Evolutionary conservation across 1,284 basidiomycete species (phyloP).

Genomic region (Xerocomus nothofagi): DNA sequence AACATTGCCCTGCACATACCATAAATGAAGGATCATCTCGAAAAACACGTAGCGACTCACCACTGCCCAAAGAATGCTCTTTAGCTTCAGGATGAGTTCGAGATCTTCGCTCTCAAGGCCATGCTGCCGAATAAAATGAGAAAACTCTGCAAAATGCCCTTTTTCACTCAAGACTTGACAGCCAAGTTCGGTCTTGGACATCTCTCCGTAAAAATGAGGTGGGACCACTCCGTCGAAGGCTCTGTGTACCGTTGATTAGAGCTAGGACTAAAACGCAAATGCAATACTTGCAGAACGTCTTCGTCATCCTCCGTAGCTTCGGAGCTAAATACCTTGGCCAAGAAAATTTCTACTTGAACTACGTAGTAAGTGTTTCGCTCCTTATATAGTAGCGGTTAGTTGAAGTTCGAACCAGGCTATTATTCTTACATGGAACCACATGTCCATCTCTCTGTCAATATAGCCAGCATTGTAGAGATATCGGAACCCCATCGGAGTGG

Average conservation of each 20-base stretch:
- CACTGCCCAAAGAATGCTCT: conserved; percentile 96
- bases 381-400: conserved; percentile 40
- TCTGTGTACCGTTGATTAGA: conserved; percentile 36
- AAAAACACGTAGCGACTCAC: conserved; percentile 48
- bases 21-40: background rate
- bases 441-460: conserved; percentile 92
- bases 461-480: conserved; percentile 92
- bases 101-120: conserved; percentile 82
- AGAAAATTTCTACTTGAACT: conserved; percentile 83
- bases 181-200: conserved; percentile 94
- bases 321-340: conserved; percentile 72
- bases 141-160: conserved; percentile 90
- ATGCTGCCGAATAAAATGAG: conserved; percentile 87
- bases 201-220: conserved; percentile 96
- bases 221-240: conserved; percentile 88
- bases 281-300: conserved; percentile 53
- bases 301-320: conserved; percentile 62
- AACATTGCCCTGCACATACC: conserved; percentile 77
- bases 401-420: background rate
- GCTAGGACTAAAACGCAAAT: background rate
- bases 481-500: conserved; percentile 88
- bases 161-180: conserved; percentile 88
- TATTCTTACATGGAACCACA: conserved; percentile 86
- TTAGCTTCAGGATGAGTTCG: conserved; percentile 84
- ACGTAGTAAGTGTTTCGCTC: conserved; percentile 87